Evolutionary conservation across 306 rosid genomes (phyloP), one percentile per base, ranked within the genome.

Genomic region (Trichosanthes truncata): DNA sequence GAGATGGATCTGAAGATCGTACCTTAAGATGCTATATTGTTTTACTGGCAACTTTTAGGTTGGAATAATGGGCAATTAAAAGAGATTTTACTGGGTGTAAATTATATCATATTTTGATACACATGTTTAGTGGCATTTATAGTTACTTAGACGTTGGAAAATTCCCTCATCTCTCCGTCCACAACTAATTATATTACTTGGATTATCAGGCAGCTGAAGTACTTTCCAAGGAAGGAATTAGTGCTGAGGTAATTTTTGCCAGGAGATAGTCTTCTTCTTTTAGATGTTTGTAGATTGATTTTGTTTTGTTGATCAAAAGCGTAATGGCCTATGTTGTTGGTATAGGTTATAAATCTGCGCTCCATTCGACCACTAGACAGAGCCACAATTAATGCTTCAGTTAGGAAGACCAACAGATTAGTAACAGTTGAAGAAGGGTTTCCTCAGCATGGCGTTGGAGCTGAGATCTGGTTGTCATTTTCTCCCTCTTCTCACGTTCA

Each of bases 371-470:
- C 99, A 8, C 89, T 96, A 57, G 99, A 96, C 87, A 91, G 96
- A 84, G 69, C 92, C 75, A 91, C 98, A 14, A 93, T 96, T 81
- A 96, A 96, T 80, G 80, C 96, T 60, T 96, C 99, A 51, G 99
- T 96, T 18, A 87, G 97, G 88, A 96, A 96, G 87, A 96, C 99
- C 83, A 96, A 89, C 88, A 90, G 97, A 82, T 80, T 96, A 46
- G 88, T 96, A 59, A 96, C 99, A 36, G 93, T 96, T 77, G 99
- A 96, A 87, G 99, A 96, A 93, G 99, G 99, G 71, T 91, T 93
- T 87, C 99, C 99, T 82, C 99, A 96, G 93, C 97, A 96, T 79
- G 99, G 99, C 52, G 96, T 96, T 81, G 99, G 99, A 20, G 98
- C 99, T 5, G 99, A 96, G 89, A 96, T 96, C 78, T 96, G 99